Base-by-base conservation (phyloP, 1,139 yeast species). In the Yamadazyma friedrichii region DNA sequence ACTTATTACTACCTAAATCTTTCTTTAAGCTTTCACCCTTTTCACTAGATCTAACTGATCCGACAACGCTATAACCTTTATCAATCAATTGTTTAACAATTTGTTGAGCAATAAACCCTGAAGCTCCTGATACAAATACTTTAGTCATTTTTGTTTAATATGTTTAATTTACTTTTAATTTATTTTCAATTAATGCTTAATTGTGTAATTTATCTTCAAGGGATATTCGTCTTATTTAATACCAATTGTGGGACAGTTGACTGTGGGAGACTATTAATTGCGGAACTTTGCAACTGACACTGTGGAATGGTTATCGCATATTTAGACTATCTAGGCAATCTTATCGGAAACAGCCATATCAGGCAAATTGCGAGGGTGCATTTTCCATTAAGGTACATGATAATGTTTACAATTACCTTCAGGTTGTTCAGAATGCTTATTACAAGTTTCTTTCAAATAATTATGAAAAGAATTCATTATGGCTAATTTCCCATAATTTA, bases 1-100 rank as follows among this genome's bases (percentile, higher is more conserved):
- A 62, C 16, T 63, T 58, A 13, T 56, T 51, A 33, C 59, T 65
- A 38, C 55, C 56, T 40, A 70, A 67, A 49, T 61, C 62, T 30
- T 60, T 49, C 45, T 61, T 52, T 46, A 74, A 52, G 6, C 56
- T 52, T 15, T 76, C 78, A 13, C 81, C 84, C 56, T 79, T 79
- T 2, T 55, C 67, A 33, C 67, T 64, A 1, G 79, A 65, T 57
- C 88, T 67, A 3, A 78, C 87, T 1, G 84, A 70, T 10, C 85
- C 86, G 25, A 81, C 65, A 10, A 82, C 87, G 1, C 58, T 56
- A 55, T 76, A 78, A 17, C 74, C 78, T 39, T 62, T 63, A 30
- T 58, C 57, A 31, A 64, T 45, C 39, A 65, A 55, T 29, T 49
- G 51, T 35, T 53, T 47, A 28, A 64, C 58, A 27, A 64, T 45